Conservation (phyloP, 345 rosid genomes). For the Eucalyptus curtisii region DNA sequence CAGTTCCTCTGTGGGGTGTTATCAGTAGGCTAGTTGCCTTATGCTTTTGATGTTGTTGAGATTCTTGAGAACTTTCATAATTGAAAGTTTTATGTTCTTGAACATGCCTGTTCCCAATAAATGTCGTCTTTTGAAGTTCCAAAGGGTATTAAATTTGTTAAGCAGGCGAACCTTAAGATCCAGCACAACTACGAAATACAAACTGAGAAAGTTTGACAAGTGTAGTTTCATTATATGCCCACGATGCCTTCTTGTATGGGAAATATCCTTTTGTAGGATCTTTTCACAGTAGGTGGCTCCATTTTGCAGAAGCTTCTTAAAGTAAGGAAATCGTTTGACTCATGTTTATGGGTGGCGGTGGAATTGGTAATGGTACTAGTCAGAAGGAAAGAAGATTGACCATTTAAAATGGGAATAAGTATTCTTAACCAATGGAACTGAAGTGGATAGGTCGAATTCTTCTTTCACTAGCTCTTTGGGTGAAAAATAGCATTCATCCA, state of each 20-base stretch:
- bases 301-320: neutral
- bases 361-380: neutral
- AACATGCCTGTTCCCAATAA: neutral
- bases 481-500: neutral
- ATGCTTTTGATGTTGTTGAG: neutral
- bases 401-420: neutral
- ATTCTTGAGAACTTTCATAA: neutral
- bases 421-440: neutral
- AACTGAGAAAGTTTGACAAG: neutral
- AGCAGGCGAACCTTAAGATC: neutral
- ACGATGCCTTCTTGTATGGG: neutral
- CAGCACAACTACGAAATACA: neutral
- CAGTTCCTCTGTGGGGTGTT: neutral
- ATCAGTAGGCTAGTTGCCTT: neutral
- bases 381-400: neutral
- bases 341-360: neutral
- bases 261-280: neutral
- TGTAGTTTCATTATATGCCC: neutral
- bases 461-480: neutral
- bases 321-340: neutral
- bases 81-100: neutral
- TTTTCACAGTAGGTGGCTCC: neutral
- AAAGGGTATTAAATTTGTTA: neutral
- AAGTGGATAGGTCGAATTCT: neutral
- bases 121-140: neutral